Percentiles rank a stretch among this genome's conserved stretches.
phyloP scores from a whole-genome alignment of 2,329 filamentous ascomycete genomes.

The Pestalotiopsis sp. region DNA sequence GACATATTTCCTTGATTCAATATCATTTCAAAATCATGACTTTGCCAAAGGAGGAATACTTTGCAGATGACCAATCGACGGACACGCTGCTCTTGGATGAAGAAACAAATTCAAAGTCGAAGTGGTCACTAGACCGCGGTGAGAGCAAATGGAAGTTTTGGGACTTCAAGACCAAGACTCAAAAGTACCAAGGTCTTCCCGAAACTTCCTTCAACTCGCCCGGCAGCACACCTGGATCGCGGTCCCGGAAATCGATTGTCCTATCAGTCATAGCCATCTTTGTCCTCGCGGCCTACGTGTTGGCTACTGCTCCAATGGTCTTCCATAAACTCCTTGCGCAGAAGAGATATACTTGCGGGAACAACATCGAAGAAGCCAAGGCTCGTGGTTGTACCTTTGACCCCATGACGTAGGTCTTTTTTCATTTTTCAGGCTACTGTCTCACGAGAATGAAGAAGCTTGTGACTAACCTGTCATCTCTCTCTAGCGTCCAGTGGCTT shows the following conservation, averaged over 20 bases:
- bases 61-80: background rate
- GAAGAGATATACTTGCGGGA: background rate
- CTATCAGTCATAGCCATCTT: background rate
- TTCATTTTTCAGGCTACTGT: too few relatives aligned
- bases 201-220: background rate
- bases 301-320: background rate
- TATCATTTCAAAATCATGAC: background rate
- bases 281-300: background rate
- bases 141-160: background rate
- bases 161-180: background rate
- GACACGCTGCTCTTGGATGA: background rate
- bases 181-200: background rate
- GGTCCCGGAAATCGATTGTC: background rate
- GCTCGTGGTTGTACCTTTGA: background rate
- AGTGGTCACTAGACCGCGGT: background rate
- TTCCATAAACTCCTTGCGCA: background rate
- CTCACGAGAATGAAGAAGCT: background rate
- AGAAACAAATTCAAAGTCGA: background rate
- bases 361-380: background rate
- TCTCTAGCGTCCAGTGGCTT: background rate
- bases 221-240: background rate
- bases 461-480: background rate
- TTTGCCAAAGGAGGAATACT: background rate
- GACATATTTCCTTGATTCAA: background rate
- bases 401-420: background rate